Evolutionary conservation across 441 rosid genomes (phyloP).

Genomic region (Erysimum cheiri): DNA sequence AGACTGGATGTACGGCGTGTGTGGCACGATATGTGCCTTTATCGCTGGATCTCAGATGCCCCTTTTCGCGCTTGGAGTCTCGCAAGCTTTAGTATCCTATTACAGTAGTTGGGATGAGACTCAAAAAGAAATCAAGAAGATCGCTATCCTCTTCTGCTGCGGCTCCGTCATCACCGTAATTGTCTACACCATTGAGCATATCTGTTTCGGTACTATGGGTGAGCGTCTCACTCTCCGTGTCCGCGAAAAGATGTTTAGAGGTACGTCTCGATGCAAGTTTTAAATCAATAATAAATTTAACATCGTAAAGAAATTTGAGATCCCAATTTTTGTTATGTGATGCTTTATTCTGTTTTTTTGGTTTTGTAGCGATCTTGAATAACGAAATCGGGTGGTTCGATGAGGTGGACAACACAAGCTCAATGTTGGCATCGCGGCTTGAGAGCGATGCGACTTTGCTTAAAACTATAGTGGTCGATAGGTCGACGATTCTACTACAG

Average conservation of each 20-base stretch:
- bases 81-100: conserved; percentile 83
- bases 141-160: conserved; percentile 68
- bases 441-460: conserved; percentile 85
- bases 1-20: conserved; percentile 78
- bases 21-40: conserved; percentile 72
- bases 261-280: conserved; percentile 41
- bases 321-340: not conserved
- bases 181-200: conserved; percentile 71
- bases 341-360: not conserved
- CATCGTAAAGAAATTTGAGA: not conserved
- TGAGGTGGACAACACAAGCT: conserved; percentile 74
- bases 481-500: conserved; percentile 77
- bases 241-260: conserved; percentile 79
- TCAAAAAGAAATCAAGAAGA: conserved; percentile 72
- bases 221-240: conserved; percentile 90
- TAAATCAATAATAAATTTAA: not conserved
- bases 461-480: conserved; percentile 75
- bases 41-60: conserved; percentile 96
- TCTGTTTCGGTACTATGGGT: conserved; percentile 87
- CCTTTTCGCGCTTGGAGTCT: conserved; percentile 89
- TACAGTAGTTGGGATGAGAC: conserved; percentile 87
- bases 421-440: conserved; percentile 80
- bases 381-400: conserved; percentile 98
- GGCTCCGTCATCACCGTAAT: conserved; percentile 68
- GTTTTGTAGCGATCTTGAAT: conserved; percentile 73